Evolutionary conservation across 1,284 basidiomycete genomes (phyloP).

Genomic region (Coniferiporia sulphurascens): DNA sequence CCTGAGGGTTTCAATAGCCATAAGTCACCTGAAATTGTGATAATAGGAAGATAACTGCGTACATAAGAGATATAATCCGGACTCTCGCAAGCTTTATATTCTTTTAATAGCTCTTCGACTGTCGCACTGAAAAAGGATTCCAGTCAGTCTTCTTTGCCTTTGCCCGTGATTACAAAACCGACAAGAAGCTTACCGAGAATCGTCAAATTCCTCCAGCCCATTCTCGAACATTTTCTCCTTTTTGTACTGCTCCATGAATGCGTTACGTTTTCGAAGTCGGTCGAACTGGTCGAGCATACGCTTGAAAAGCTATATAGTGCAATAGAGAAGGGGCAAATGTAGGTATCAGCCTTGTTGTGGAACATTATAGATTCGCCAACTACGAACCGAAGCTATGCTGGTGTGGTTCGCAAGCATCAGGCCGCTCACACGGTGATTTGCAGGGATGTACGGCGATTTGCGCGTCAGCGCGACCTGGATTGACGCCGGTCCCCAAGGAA

Average conservation of each 20-base stretch:
- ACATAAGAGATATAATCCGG: slow-evolving; percentile 86
- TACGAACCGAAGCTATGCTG: slow-evolving; percentile 85
- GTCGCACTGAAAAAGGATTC: slow-evolving; percentile 52
- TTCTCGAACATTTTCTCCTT: slow-evolving; percentile 94
- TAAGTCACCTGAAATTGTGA: background rate
- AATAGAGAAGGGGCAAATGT: background rate
- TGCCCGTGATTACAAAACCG: background rate
- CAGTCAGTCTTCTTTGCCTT: slow-evolving; percentile 2
- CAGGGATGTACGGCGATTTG: slow-evolving; percentile 83
- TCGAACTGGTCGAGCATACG: slow-evolving; percentile 97
- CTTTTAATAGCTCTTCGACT: slow-evolving; percentile 81
- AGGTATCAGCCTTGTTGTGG: background rate
- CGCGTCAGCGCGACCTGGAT: slow-evolving; percentile 97
- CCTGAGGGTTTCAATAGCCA: background rate
- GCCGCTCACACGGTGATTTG: slow-evolving; percentile 91
- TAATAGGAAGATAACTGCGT: slow-evolving; percentile 24
- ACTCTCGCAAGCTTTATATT: slow-evolving; percentile 91
- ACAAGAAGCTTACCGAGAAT: slow-evolving; percentile 65
- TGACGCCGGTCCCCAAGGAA: slow-evolving; percentile 98
- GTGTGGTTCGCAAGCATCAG: slow-evolving; percentile 99
- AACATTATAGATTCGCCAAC: background rate
- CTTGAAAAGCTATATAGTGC: slow-evolving; percentile 73
- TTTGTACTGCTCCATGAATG: slow-evolving; percentile 97
- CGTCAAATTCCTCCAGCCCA: slow-evolving; percentile 90
- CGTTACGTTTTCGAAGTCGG: slow-evolving; percentile 81